Evolutionary conservation across 2,329 filamentous ascomycete species (phyloP), one percentile per base, ranked within the genome.

Genomic region (Albifimbria verrucaria): DNA sequence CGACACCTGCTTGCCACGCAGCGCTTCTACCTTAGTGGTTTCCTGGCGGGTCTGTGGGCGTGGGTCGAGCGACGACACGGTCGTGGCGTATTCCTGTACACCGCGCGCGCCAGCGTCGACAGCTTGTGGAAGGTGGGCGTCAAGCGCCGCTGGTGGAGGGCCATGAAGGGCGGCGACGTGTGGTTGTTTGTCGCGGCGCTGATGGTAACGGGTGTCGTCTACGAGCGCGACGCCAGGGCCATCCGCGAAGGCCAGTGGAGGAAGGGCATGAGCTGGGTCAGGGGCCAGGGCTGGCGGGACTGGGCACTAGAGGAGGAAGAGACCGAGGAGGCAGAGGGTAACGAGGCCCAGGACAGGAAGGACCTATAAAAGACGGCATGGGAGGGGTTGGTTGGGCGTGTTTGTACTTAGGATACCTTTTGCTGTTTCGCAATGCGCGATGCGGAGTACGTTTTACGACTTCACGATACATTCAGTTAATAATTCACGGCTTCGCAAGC

Each of bases 71-170:
- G 86, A 44, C 76, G 77, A 48, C 75, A 80, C 55, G 82, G 87
- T 42, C 75, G 89, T 17, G 78, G 80, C 1, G 81, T 90, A 51
- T 96, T 95, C 70, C 63, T 97, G 55, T 94, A 94, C 70, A 86
- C 84, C 58, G 84, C 89, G 25, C 81, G 92, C 2, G 75, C 87
- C n/a, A 91, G 88, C 55, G 77, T 96, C 25, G 89, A 96, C 67
- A 90, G 85, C 36, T 71, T 92, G 45, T 97, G 92, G 90, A 96
- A 96, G 76, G 90, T 96, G 0, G 92, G 92, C n/a, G 83, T 89
- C 52, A 97, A 97, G 83, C 78, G 87, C 28, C 82, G 90, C 1
- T 91, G 91, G 85, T 96, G 93, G 91, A 85, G 81, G 58, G 90
- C 90, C 11, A 80, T 94, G 67, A 83, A 81, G 62, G 89, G 90